Conservation (phyloP, 768 basidiomycete genomes). For the Hypsizygus marmoreus region DNA sequence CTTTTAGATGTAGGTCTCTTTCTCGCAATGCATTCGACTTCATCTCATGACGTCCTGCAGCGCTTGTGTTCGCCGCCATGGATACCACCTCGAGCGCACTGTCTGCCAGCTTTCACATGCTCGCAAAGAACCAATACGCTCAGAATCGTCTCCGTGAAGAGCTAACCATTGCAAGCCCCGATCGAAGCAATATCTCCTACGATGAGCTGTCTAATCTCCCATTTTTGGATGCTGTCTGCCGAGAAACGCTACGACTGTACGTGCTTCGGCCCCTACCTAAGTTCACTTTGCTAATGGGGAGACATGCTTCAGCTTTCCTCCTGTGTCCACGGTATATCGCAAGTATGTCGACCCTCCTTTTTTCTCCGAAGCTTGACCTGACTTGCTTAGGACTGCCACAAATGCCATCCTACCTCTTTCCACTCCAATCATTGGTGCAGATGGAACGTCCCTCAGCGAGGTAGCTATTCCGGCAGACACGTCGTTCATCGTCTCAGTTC, state of each 20-base stretch:
- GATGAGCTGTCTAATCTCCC: constrained; percentile 22
- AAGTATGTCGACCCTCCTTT: constrained; percentile 18
- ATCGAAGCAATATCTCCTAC: constrained; percentile 17
- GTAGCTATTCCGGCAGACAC: constrained; percentile 27
- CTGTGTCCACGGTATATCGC: constrained; percentile 20
- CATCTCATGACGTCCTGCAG: no score
- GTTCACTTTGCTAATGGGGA: no score
- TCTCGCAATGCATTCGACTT: no score
- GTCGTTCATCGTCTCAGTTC: constrained; percentile 26
- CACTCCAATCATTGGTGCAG: constrained; percentile 27
- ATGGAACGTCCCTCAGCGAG: constrained; percentile 27
- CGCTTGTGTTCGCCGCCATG: constrained; percentile 32
- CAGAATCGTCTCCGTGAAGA: constrained; percentile 39
- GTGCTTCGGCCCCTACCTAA: constrained; percentile 14
- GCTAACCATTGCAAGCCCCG: constrained; percentile 26
- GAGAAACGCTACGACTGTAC: constrained; percentile 23
- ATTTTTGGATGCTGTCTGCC: constrained; percentile 24
- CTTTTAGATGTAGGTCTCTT: no score
- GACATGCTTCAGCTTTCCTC: constrained; percentile 22
- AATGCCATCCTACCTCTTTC: constrained; percentile 32
- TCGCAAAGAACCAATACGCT: constrained; percentile 32
- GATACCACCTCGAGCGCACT: constrained; percentile 37
- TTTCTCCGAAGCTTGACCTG: no score
- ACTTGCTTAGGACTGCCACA: constrained; percentile 17
- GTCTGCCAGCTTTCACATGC: constrained; percentile 27